Base-by-base conservation (phyloP, 164 flowering plant species). In the Annona cherimola region DNA sequence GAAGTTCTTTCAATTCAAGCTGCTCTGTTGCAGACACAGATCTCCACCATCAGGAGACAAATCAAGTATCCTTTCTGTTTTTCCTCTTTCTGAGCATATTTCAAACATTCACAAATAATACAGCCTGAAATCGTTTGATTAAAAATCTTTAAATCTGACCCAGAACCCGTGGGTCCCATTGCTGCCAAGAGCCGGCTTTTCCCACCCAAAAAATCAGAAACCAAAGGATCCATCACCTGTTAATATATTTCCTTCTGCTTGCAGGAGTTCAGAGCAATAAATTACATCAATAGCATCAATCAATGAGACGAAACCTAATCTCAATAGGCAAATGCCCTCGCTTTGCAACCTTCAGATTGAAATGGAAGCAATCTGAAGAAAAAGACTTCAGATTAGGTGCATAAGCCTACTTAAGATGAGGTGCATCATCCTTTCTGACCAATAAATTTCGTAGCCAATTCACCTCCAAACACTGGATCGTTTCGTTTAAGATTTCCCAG, bases 111-210 rank as follows among this genome's bases (percentile, higher is more conserved):
- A 92, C 45, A 94, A 26, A 73, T 67, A 82, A 70, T 84, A 86
- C 45, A 76, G 77, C 84, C 98, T 93, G 84, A 46, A 70, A 44
- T 57, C 1, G 7, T 11, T 26, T 6, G 35, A 26, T 26, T 26
- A 26, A 26, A 26, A 26, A 26, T 0, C 1, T 26, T 26, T 26
- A 26, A 26, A 26, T 26, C 35, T 26, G 35, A 26, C 35, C 98
- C 97, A 0, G 97, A 92, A 59, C 98, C 98, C 44, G 90, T 88
- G 2, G 97, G 95, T 4, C 98, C 98, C 78, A 94, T 45, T 0
- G 97, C 97, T 61, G 86, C 90, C 42, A 94, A 69, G 90, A 94
- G 86, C 20, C 92, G 87, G 63, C 90, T 92, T 78, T 79, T 90
- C 5, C 97, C 96, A n/a, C 50, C 73, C 2, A 92, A 71, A 65